phyloP scores from a whole-genome alignment of 192 early-diverging fungal genomes.

The Gryganskiella cystojenkinii region DNA sequence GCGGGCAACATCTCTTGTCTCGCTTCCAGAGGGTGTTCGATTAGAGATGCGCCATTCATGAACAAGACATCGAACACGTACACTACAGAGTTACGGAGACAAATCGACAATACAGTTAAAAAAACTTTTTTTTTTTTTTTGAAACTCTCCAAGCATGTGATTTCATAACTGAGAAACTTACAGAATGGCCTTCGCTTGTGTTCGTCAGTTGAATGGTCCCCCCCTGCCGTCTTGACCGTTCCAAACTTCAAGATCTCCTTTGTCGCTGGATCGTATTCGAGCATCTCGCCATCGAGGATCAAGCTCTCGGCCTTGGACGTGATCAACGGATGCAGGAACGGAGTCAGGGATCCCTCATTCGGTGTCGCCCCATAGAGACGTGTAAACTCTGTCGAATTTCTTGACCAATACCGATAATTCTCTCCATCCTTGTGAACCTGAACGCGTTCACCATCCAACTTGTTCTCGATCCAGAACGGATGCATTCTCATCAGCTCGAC shows the following conservation, averaged over 20 bases:
- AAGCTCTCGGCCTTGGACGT: slow-evolving; percentile 62
- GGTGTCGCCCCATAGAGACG: slow-evolving; percentile 69
- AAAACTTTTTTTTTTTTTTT: too few species aligned
- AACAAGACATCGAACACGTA: slow-evolving; percentile 82
- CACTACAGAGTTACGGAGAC: slow-evolving; percentile 52
- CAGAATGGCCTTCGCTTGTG: slow-evolving; percentile 58
- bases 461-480: slow-evolving; percentile 84
- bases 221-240: slow-evolving; percentile 75
- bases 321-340: slow-evolving; percentile 64
- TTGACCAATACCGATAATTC: slow-evolving; percentile 65
- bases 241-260: slow-evolving; percentile 76
- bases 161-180: slow-evolving; percentile 32
- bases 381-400: slow-evolving; percentile 78
- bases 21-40: slow-evolving; percentile 64
- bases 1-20: slow-evolving; percentile 63
- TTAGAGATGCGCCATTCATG: slow-evolving; percentile 71
- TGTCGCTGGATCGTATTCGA: slow-evolving; percentile 74
- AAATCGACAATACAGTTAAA: neutral
- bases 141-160: neutral
- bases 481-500: slow-evolving; percentile 55
- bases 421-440: slow-evolving; percentile 71
- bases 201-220: slow-evolving; percentile 49
- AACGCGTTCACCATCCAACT: slow-evolving; percentile 83
- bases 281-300: slow-evolving; percentile 87
- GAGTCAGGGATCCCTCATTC: slow-evolving; percentile 65